Percentiles rank a stretch among this genome's conserved stretches.
phyloP scores from a whole-genome alignment of 345 rosid species.

The Linum tenue region DNA sequence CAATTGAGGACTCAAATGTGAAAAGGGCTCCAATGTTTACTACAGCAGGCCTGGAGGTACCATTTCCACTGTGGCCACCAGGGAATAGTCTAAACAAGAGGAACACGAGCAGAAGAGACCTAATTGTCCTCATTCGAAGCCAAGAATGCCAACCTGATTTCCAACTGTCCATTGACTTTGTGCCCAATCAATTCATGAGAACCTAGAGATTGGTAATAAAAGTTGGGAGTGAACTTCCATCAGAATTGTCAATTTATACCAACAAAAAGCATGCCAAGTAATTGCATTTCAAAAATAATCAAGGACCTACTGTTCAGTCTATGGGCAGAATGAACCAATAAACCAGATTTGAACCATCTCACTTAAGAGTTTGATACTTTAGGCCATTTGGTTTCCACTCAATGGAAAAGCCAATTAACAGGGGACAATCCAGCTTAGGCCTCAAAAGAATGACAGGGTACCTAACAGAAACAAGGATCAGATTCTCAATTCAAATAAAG shows the following conservation, averaged over 20 bases:
- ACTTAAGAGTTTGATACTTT: background rate
- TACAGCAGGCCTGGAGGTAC: constrained; percentile 49
- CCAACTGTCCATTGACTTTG: background rate
- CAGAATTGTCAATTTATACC: background rate
- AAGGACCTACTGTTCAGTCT: no score
- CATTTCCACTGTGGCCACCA: constrained; percentile 30
- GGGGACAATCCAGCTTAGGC: background rate
- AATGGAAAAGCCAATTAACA: background rate
- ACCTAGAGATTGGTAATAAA: background rate
- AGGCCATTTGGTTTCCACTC: background rate
- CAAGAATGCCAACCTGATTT: constrained; percentile 40
- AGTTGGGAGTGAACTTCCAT: background rate
- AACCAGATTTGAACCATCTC: background rate
- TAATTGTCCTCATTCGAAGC: constrained; percentile 24
- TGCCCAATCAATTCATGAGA: background rate
- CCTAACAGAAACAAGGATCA: background rate
- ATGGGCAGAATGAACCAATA: no score
- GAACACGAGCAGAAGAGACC: constrained; percentile 29
- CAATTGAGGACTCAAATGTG: constrained; percentile 52
- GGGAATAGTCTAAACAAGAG: constrained; percentile 26
- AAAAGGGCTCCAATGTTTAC: constrained; percentile 69
- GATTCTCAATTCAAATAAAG: background rate
- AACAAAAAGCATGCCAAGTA: no score
- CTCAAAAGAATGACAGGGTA: background rate
- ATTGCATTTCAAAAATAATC: no score